Evolutionary conservation across 164 flowering plant species (phyloP), one percentile per base, ranked within the genome.

Genomic region (Magnolia kwangsiensis): DNA sequence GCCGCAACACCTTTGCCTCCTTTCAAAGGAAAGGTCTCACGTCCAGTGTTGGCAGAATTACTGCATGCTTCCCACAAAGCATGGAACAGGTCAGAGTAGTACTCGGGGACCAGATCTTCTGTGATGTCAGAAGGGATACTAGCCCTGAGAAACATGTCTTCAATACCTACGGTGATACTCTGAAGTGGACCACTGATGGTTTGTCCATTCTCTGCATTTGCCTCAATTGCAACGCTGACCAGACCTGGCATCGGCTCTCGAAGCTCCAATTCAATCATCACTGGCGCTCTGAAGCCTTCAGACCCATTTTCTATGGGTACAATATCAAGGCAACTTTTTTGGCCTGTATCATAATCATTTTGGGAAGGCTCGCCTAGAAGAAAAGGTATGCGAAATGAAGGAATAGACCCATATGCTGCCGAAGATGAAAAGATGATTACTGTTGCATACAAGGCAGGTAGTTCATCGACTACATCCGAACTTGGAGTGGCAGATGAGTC

Each of bases 61-160:
- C 86, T 87, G 79, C 97, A 96, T 27, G 94, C 97, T 75, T 91
- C 96, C 99, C 99, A 96, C 21, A 94, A 77, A 50, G 97, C 94
- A 82, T 63, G 75, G 78, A 94, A 96, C 79, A 96, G 74, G 67
- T 88, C 86, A 0, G 80, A 81, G 81, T 87, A 86, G 77, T 96
- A 96, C 29, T 63, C 78, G 69, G 92, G 86, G 18, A 86, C 70
- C 65, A 65, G 78, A 72, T 86, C 90, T 78, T 82, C 85, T 8
- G 78, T 59, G 19, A 91, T 69, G 67, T 88, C 89, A 3, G 87
- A 64, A 51, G 99, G 98, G 75, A 85, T 75, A 79, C 78, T 76
- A 77, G 89, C 87, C 78, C 83, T 90, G 59, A 90, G 91, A 86
- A 94, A 96, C 96, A 94, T 89, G 84, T 96, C 98, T 82, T 94